Evolutionary conservation across 371 early-diverging fungal genomes (phyloP), one percentile per base, ranked within the genome.

Genomic region (Circinella umbellata): DNA sequence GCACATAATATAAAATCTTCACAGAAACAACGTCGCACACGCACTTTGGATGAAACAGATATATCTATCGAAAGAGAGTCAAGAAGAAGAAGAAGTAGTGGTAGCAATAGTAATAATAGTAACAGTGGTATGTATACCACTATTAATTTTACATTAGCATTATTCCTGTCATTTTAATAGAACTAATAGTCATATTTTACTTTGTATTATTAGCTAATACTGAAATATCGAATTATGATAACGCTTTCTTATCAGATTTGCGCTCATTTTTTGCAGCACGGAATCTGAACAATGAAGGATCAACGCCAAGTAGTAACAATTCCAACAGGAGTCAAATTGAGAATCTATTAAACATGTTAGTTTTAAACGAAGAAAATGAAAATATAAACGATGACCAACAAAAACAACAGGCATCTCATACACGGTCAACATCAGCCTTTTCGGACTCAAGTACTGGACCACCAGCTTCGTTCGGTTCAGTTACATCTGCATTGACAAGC

Each of bases 401-500:
- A 27, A 27, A 27, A 27, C 27, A 27, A 27, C 27, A 27, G 2
- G 27, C 27, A 2, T 27, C 42, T 42, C 62, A 61, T 46, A 38
- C 34, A 0, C 38, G 65, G 14, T n/a, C 5, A 48, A 1, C 51
- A 20, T 8, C 64, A 64, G 10, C 64, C 3, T 34, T 49, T 5
- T 54, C 37, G 4, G 27, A 27, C 2, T 34, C 38, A 36, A 34
- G 49, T 4, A 48, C 15, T 37, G 27, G 27, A 27, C 36, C 65
- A 18, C 47, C 53, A 3, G 10, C 47, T 3, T 49, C 66, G 0
- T 35, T 66, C 13, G 42, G 57, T 20, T 66, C 66, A 17, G 36
- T 64, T 20, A 54, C 57, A 5, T 47, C 66, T 11, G 68, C 69
- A 4, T 20, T 68, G 48, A 61, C 68, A 38, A 61, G 61, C 42